Conservation (phyloP, 805 yeast genomes). For the Cyberlindnera americana region DNA sequence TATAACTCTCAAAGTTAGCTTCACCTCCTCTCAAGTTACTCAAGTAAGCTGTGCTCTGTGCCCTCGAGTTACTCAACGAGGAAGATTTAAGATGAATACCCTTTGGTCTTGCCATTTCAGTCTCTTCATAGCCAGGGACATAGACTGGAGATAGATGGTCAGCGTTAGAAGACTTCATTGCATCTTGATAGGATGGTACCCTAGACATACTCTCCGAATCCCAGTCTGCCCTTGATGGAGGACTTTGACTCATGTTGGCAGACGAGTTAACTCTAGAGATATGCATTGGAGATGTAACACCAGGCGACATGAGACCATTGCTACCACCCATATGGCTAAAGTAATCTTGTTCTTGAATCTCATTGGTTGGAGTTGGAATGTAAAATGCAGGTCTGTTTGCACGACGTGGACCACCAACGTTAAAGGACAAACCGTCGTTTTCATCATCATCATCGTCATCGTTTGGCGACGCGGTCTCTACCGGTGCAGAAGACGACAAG, state of each 20-base stretch:
- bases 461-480: conserved; percentile 8
- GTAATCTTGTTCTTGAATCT: conserved; percentile 31
- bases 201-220: conserved; percentile 47
- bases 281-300: conserved; percentile 43
- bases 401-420: conserved; percentile 10
- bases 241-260: conserved; percentile 18
- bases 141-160: conserved; percentile 72
- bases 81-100: conserved; percentile 27
- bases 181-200: conserved; percentile 85
- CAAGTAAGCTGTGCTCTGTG: conserved; percentile 25
- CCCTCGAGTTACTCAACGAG: conserved; percentile 26
- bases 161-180: conserved; percentile 53
- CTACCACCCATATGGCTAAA: conserved; percentile 27
- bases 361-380: conserved; percentile 26
- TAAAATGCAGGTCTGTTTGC: conserved; percentile 9
- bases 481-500: background rate
- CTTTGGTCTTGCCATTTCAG: conserved; percentile 23
- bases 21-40: conserved; percentile 23
- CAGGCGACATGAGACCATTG: conserved; percentile 34
- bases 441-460: conserved; percentile 26
- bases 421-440: conserved; percentile 18
- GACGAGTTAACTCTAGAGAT: conserved; percentile 58
- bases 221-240: conserved; percentile 31
- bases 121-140: conserved; percentile 23
- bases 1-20: conserved; percentile 1